Base-by-base conservation (phyloP, 768 basidiomycete species). In the Mycena vitilis region DNA sequence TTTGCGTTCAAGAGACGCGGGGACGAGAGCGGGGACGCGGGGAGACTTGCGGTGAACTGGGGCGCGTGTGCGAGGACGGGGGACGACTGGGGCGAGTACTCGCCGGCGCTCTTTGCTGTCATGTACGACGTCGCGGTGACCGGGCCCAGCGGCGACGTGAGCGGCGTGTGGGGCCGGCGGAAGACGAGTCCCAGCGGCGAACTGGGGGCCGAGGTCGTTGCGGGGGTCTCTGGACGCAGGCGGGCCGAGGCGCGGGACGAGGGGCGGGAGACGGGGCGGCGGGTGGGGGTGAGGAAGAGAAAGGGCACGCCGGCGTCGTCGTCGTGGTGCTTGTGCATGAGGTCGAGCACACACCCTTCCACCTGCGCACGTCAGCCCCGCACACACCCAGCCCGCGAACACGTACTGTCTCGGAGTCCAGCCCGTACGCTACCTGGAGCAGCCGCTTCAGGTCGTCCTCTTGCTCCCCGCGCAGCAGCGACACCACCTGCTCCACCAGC, bases 311-410 rank as follows among this genome's bases (percentile, higher is more conserved):
- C 91, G 15, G 91, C 89, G 47, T 91, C 82, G 82, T 94, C 91
- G 85, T 97, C 95, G 69, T 89, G 86, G 78, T 96, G 94, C 80
- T 93, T 92, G 81, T 98, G 96, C 96, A 98, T 98, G 69, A 98
- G 87, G 76, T 97, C 95, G 22, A 98, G 84, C 66, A 96, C 94
- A 76, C 91, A 88, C 73, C 96, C 93, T 76, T 98, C 96, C 69
- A 95, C 82, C 92, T 94, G 73, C 58, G 53, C 47, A 18, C 44
- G 67, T 72, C 66, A 68, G 51, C 38, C 42, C 60, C 44, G 40
- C 40, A 40, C 40, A 40, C 15, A 40, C 11, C 40, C 40, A 40
- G 40, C 57, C 68, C 52, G 69, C 92, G 73, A 72, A 30, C 30
- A 30, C 91, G 74, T 63, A 94, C 92, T 80, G 85, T 87, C 68